These are phyloP conservation scores for Zymoseptoria ardabiliae DNA, from an alignment of 2,329 filamentous ascomycete genomes.

Conservation along the genomic window DNA sequence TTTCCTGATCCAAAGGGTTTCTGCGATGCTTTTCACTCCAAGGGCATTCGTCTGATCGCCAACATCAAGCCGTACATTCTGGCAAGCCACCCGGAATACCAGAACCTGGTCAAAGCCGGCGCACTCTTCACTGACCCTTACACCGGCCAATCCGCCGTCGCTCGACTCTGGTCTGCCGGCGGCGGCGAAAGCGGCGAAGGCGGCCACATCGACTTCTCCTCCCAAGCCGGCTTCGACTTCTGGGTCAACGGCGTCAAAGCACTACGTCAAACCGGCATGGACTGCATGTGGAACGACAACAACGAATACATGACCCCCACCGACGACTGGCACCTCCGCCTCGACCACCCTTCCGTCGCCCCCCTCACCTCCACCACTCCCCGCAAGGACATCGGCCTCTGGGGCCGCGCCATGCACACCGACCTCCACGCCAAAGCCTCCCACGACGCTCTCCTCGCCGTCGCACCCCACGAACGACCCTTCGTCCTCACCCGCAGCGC, in stretches of 20 bases:
- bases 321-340: conserved; percentile 58
- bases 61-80: conserved; percentile 70
- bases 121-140: conserved; percentile 58
- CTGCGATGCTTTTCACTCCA: conserved; percentile 53
- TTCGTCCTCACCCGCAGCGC: conserved; percentile 65
- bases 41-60: conserved; percentile 60
- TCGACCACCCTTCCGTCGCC: conserved; percentile 39
- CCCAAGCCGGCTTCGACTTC: conserved; percentile 58
- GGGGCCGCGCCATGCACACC: conserved; percentile 62
- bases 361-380: conserved; percentile 25
- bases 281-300: conserved; percentile 74
- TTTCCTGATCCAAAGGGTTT: conserved; percentile 63
- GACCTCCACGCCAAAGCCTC: conserved; percentile 66
- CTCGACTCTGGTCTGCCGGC: conserved; percentile 64
- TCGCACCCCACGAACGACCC: conserved; percentile 52
- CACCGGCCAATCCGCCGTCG: conserved; percentile 44
- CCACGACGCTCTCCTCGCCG: conserved; percentile 56
- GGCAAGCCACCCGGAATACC: conserved; percentile 58
- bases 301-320: conserved; percentile 64
- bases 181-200: conserved; percentile 64
- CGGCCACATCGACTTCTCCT: conserved; percentile 67
- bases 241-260: conserved; percentile 62
- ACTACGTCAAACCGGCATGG: conserved; percentile 57
- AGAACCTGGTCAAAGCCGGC: conserved; percentile 49
- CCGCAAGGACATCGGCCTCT: conserved; percentile 53